These are phyloP conservation scores for Stellera chamaejasme DNA, from an alignment of 345 rosid genomes.

Conservation along the genomic window DNA sequence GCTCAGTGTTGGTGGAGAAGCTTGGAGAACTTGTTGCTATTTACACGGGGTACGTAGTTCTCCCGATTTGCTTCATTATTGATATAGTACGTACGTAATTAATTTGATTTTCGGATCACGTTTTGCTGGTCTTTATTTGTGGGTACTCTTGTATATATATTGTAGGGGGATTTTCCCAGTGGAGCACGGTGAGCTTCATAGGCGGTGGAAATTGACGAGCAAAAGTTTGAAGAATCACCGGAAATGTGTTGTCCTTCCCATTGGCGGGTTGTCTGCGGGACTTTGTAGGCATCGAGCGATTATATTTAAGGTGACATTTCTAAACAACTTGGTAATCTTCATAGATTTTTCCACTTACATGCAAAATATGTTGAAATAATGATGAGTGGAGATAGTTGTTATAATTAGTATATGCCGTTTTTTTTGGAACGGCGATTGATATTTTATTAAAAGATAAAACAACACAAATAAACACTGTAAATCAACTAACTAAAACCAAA, in stretches of 20 bases:
- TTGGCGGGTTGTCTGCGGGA: slow-evolving; percentile 67
- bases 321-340: no score
- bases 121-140: not conserved
- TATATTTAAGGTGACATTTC: slow-evolving; percentile 54
- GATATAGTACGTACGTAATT: not conserved
- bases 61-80: not conserved
- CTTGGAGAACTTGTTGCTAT: slow-evolving; percentile 74
- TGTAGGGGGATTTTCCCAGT: slow-evolving; percentile 53
- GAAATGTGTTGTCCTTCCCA: slow-evolving; percentile 66
- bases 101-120: not conserved
- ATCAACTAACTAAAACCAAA: no score
- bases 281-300: slow-evolving; percentile 88
- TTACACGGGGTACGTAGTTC: slow-evolving; percentile 67
- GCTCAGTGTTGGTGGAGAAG: slow-evolving; percentile 55
- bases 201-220: slow-evolving; percentile 64
- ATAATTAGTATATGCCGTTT: no score
- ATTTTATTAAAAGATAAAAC: no score
- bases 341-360: no score
- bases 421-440: no score
- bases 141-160: not conserved
- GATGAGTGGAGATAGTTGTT: no score
- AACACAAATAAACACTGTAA: no score
- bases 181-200: slow-evolving; percentile 69
- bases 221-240: slow-evolving; percentile 46
- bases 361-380: no score